These are phyloP conservation scores for Penicillium glabrum DNA, from an alignment of 2,329 filamentous ascomycete genomes.

Conservation along the genomic window DNA sequence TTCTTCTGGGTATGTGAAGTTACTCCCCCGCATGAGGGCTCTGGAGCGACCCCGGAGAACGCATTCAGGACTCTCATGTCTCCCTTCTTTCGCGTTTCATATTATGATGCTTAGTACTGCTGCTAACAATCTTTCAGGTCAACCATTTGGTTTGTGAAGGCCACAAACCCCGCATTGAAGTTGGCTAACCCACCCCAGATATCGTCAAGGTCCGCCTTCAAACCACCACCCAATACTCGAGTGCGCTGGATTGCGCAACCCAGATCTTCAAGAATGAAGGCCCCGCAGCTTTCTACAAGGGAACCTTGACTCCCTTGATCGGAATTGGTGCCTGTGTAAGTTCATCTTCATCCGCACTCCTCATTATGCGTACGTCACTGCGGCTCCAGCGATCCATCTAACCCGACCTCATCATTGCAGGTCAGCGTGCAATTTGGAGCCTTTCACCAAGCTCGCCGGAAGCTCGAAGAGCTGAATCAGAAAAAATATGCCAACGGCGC, in stretches of 20 bases:
- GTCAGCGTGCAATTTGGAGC: slow-evolving; percentile 96
- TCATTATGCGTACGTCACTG: not conserved
- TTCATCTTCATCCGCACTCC: slow-evolving; percentile 4
- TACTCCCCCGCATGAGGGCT: slow-evolving; percentile 4
- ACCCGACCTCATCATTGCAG: slow-evolving; percentile 25
- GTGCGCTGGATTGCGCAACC: slow-evolving; percentile 75
- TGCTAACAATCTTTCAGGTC: slow-evolving; percentile 49
- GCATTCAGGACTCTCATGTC: not conserved
- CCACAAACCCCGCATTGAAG: not conserved
- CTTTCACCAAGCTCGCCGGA: slow-evolving; percentile 88
- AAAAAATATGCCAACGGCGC: slow-evolving; percentile 44
- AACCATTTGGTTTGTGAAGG: slow-evolving; percentile 61
- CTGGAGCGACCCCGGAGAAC: slow-evolving; percentile 1
- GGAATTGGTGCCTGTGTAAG: slow-evolving; percentile 92
- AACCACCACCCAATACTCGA: slow-evolving; percentile 78
- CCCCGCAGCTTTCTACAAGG: slow-evolving; percentile 93
- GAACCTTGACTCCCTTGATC: slow-evolving; percentile 88
- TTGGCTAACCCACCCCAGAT: slow-evolving; percentile 53
- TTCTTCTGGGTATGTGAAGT: slow-evolving; percentile 75
- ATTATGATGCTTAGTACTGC: not conserved
- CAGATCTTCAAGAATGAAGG: slow-evolving; percentile 89
- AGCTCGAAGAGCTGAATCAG: slow-evolving; percentile 74
- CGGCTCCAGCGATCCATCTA: not conserved
- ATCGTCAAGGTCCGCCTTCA: slow-evolving; percentile 98
- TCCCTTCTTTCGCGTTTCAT: not conserved